phyloP scores from a whole-genome alignment of 2,329 filamentous ascomycete genomes.

The Paraphoma sp. region DNA sequence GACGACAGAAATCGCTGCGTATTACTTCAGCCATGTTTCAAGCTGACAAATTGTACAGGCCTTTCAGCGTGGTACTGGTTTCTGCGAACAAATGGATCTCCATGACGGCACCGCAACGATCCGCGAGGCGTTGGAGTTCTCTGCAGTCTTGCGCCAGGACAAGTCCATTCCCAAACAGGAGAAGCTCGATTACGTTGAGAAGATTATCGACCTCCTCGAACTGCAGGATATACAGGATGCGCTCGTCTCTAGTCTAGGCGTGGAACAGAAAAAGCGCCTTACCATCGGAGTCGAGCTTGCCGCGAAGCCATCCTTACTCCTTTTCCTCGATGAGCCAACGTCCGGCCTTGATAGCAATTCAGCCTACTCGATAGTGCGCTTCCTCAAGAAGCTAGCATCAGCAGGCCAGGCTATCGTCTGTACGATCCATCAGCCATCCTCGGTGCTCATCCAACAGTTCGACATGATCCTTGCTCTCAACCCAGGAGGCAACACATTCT shows the following conservation, averaged over 20 bases:
- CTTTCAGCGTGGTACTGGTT: slow-evolving; percentile 74
- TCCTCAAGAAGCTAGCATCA: slow-evolving; percentile 70
- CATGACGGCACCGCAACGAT: slow-evolving; percentile 73
- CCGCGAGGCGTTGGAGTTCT: slow-evolving; percentile 73
- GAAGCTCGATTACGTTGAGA: slow-evolving; percentile 71
- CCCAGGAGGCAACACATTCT: slow-evolving; percentile 73
- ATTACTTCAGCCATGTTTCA: not conserved
- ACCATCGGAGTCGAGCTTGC: slow-evolving; percentile 75
- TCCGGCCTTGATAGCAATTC: slow-evolving; percentile 73
- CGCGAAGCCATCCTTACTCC: slow-evolving; percentile 66
- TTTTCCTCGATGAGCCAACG: slow-evolving; percentile 77
- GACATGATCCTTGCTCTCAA: slow-evolving; percentile 76
- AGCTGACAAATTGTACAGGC: slow-evolving; percentile 39
- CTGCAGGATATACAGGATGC: slow-evolving; percentile 71
- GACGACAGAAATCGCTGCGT: no score
- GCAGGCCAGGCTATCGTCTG: slow-evolving; percentile 76
- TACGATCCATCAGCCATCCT: slow-evolving; percentile 76
- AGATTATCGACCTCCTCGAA: slow-evolving; percentile 70
- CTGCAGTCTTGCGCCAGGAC: slow-evolving; percentile 69
- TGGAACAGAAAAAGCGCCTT: slow-evolving; percentile 74
- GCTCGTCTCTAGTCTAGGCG: slow-evolving; percentile 67
- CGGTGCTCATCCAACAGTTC: slow-evolving; percentile 73
- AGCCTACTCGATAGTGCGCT: slow-evolving; percentile 71
- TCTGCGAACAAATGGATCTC: slow-evolving; percentile 75
- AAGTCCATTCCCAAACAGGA: slow-evolving; percentile 61